Evolutionary conservation across 306 rosid genomes (phyloP).

Genomic region (Ormosia emarginata): DNA sequence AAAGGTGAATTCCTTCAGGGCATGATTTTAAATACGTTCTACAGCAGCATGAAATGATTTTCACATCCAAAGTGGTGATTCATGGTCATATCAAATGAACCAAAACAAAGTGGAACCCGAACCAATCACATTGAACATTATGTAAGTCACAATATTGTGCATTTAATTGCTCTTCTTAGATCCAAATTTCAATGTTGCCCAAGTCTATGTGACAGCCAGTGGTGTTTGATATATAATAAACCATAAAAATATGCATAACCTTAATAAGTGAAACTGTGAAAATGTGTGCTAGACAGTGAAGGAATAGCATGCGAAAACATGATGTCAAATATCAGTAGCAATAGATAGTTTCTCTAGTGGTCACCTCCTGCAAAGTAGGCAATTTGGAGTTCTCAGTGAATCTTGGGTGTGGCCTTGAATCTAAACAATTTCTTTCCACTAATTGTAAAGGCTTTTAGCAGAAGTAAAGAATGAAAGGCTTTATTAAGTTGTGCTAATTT

Average conservation of each 20-base stretch:
- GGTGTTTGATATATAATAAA: neutral
- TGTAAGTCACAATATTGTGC: neutral
- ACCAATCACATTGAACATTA: neutral
- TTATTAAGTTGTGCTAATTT: neutral
- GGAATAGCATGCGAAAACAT: neutral
- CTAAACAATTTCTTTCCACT: neutral
- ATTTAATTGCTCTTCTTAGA: neutral
- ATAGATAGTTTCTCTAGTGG: neutral
- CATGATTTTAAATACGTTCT: conserved; percentile 6
- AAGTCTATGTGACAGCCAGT: neutral
- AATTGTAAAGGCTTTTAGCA: neutral
- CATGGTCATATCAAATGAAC: neutral
- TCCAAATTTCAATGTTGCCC: neutral
- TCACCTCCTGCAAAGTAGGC: neutral
- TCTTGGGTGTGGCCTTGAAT: neutral
- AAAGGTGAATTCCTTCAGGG: neutral
- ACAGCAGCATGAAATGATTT: conserved; percentile 4
- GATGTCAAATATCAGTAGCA: neutral
- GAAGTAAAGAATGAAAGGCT: neutral
- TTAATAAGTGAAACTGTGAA: neutral
- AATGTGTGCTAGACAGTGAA: neutral
- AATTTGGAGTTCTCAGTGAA: neutral
- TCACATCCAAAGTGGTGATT: conserved; percentile 18
- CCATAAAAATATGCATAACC: neutral
- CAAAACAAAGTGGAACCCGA: neutral